Percentiles rank a stretch among this genome's conserved stretches.
Conservation (phyloP, 352 stramenopile genomes). For the Globisporangium abappressorium region DNA sequence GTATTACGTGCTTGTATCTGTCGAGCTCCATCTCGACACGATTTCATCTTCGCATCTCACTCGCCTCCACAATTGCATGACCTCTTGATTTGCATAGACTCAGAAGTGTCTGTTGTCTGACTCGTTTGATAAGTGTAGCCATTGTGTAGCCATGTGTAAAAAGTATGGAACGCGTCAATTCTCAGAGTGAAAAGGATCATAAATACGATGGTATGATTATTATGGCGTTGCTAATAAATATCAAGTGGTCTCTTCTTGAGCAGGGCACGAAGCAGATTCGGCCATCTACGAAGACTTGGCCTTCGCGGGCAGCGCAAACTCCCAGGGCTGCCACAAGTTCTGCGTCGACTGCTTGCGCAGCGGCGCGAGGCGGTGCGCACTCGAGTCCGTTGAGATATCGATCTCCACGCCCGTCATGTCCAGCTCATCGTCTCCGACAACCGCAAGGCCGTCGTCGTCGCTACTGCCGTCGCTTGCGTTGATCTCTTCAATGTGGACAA, state of each 20-base stretch:
- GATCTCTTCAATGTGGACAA: constrained; percentile 13
- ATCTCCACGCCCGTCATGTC: constrained; percentile 23
- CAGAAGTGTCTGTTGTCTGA: background rate
- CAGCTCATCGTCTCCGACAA: background rate
- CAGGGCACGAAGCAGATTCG: background rate
- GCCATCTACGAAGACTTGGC: constrained; percentile 1
- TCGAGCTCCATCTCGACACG: no score
- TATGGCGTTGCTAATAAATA: background rate
- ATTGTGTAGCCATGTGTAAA: background rate
- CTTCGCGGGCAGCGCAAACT: constrained; percentile 18
- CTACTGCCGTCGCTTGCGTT: constrained; percentile 4
- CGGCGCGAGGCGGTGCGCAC: constrained; percentile 10
- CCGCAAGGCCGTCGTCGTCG: background rate
- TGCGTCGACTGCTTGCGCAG: constrained; percentile 11
- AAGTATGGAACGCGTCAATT: background rate
- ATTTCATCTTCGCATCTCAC: no score
- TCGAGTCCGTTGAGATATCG: constrained; percentile 12
- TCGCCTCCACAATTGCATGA: background rate
- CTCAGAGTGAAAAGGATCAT: background rate
- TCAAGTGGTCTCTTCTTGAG: background rate
- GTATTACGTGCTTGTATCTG: no score
- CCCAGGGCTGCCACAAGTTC: constrained; percentile 22
- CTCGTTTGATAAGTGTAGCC: background rate
- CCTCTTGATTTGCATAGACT: background rate
- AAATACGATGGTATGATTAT: background rate